A percentile compares a stretch with the other conserved stretches of the same genome.
Conservation (phyloP, 768 basidiomycete species). For the Udeniomyces megalosporus region DNA sequence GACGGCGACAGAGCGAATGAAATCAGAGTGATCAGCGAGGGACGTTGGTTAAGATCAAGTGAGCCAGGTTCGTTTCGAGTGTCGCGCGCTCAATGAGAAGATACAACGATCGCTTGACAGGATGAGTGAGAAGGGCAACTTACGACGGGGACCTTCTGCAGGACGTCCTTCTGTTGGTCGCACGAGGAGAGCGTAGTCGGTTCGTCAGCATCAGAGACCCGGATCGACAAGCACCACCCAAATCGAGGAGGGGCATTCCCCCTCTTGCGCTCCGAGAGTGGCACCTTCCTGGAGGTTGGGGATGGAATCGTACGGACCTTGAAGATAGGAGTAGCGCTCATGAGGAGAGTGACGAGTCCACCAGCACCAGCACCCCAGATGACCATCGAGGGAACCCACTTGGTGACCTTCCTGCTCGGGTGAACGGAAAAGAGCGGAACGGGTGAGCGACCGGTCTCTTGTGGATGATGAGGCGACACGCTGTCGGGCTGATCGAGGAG, state of each 20-base stretch:
- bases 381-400: slow-evolving; percentile 1
- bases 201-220: no score
- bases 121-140: background rate
- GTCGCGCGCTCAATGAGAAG: no score
- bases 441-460: no score
- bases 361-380: slow-evolving; percentile 8
- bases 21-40: background rate
- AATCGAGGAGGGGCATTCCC: no score
- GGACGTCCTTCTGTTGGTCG: background rate
- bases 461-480: no score
- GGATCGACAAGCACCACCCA: no score
- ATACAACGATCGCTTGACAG: no score
- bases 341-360: slow-evolving; percentile 7
- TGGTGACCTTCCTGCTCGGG: slow-evolving; percentile 1
- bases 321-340: slow-evolving; percentile 14
- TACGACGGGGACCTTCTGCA: slow-evolving; percentile 4
- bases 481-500: no score
- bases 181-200: no score
- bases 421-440: no score
- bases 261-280: no score
- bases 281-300: background rate
- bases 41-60: background rate
- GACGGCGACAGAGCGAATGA: background rate
- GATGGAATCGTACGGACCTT: slow-evolving; percentile 3
- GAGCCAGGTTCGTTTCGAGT: background rate